Evolutionary conservation across 805 yeast genomes (phyloP).

Genomic region (Candida loeiensis): DNA sequence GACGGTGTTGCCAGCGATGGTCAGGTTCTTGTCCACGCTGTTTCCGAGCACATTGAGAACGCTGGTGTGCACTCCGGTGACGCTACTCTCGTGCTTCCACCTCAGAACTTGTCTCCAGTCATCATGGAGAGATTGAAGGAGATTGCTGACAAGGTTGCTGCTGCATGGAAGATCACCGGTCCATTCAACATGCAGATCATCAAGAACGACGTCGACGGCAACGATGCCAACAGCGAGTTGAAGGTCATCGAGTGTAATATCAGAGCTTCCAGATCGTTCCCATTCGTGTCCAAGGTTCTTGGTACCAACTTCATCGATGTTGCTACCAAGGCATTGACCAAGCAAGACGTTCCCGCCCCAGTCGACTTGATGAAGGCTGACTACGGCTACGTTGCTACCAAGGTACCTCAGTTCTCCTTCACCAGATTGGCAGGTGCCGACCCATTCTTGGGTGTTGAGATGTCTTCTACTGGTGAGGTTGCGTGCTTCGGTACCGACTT

Average conservation of each 20-base stretch:
- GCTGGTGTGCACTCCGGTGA: constrained; percentile 99
- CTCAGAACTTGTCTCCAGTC: constrained; percentile 67
- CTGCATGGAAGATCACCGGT: constrained; percentile 94
- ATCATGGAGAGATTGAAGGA: constrained; percentile 73
- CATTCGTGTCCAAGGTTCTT: constrained; percentile 95
- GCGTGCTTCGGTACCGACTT: constrained; percentile 91
- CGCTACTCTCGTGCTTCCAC: constrained; percentile 93
- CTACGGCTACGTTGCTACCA: constrained; percentile 87
- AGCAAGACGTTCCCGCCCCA: constrained; percentile 72
- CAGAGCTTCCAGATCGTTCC: constrained; percentile 98
- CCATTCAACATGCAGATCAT: constrained; percentile 98
- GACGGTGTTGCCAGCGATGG: constrained; percentile 96
- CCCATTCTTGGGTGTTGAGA: constrained; percentile 97
- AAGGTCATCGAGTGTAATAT: constrained; percentile 98
- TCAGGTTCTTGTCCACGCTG: constrained; percentile 85
- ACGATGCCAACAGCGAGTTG: constrained; percentile 53
- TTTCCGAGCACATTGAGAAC: constrained; percentile 95
- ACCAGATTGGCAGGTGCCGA: constrained; percentile 99
- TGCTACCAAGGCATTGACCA: constrained; percentile 83
- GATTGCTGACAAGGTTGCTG: constrained; percentile 89
- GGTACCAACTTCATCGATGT: constrained; percentile 94
- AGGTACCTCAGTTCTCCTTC: constrained; percentile 98
- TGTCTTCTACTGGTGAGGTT: constrained; percentile 99
- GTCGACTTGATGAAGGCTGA: constrained; percentile 73
- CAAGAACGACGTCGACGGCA: constrained; percentile 62